These are phyloP conservation scores for Lasiosphaeria miniovina DNA, from an alignment of 495 filamentous ascomycete genomes.

Conservation along the genomic window DNA sequence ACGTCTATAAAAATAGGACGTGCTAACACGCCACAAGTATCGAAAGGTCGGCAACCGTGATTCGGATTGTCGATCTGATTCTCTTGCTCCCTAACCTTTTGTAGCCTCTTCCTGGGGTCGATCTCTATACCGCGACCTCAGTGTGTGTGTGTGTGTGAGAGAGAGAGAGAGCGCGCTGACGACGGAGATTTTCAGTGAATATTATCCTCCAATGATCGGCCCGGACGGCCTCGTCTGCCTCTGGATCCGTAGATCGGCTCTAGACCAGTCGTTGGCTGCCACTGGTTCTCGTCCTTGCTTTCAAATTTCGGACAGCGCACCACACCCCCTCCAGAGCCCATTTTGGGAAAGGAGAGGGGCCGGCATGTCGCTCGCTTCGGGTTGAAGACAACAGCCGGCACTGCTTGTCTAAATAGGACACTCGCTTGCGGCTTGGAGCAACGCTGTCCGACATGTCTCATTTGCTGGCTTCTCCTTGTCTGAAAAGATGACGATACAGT, in stretches of 20 bases:
- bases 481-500: too few relatives aligned
- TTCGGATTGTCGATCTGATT: conserved; percentile 14
- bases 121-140: neutral
- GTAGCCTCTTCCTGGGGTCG: neutral
- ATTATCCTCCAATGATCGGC: too few relatives aligned
- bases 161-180: too few relatives aligned
- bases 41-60: neutral
- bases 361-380: neutral
- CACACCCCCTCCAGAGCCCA: neutral
- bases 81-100: neutral
- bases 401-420: neutral
- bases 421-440: neutral
- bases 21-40: conserved; percentile 5
- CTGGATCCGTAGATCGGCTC: too few relatives aligned
- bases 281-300: too few relatives aligned
- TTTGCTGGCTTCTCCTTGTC: too few relatives aligned
- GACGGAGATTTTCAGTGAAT: too few relatives aligned
- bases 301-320: too few relatives aligned
- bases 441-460: too few relatives aligned
- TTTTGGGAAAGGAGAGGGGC: neutral
- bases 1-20: conserved; percentile 6
- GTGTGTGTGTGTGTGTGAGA: too few relatives aligned
- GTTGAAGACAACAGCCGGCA: conserved; percentile 6
- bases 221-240: too few relatives aligned
- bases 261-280: too few relatives aligned